phyloP scores from a whole-genome alignment of 2,329 filamentous ascomycete species.

The Penicillium brevicompactum region DNA sequence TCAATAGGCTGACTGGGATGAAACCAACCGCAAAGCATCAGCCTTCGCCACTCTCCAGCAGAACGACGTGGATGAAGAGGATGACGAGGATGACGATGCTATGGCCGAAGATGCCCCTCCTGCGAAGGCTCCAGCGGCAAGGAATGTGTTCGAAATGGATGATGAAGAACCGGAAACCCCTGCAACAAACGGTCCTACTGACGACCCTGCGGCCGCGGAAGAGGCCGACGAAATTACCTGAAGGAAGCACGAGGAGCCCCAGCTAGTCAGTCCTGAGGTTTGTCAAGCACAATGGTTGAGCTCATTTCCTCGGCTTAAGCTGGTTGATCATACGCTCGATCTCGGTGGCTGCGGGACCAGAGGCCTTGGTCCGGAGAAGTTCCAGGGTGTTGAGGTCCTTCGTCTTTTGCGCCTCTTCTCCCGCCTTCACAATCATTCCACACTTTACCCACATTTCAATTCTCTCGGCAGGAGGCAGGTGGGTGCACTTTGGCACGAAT shows the following conservation, averaged over 20 bases:
- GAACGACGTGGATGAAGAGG: constrained; percentile 43
- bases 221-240: constrained; percentile 50
- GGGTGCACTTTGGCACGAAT: constrained; percentile 86
- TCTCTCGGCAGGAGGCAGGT: constrained; percentile 66
- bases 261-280: constrained; percentile 8
- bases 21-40: constrained; percentile 39
- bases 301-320: constrained; percentile 48
- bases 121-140: constrained; percentile 12
- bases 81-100: constrained; percentile 37
- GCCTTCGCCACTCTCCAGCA: constrained; percentile 41
- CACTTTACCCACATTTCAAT: constrained; percentile 97
- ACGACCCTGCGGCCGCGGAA: constrained; percentile 33
- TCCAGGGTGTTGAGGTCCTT: constrained; percentile 79
- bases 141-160: constrained; percentile 18
- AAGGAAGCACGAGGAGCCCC: constrained; percentile 16
- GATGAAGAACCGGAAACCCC: constrained; percentile 10
- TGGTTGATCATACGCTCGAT: constrained; percentile 76
- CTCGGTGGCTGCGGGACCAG: constrained; percentile 69
- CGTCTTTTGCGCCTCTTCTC: constrained; percentile 82
- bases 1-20: constrained; percentile 44
- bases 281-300: constrained; percentile 14
- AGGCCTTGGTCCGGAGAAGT: constrained; percentile 72
- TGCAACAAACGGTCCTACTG: constrained; percentile 28
- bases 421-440: constrained; percentile 83
- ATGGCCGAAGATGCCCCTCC: constrained; percentile 36